Evolutionary conservation across 331 rosid species (phyloP), one percentile per base, ranked within the genome.

Genomic region (Arachis monticola): DNA sequence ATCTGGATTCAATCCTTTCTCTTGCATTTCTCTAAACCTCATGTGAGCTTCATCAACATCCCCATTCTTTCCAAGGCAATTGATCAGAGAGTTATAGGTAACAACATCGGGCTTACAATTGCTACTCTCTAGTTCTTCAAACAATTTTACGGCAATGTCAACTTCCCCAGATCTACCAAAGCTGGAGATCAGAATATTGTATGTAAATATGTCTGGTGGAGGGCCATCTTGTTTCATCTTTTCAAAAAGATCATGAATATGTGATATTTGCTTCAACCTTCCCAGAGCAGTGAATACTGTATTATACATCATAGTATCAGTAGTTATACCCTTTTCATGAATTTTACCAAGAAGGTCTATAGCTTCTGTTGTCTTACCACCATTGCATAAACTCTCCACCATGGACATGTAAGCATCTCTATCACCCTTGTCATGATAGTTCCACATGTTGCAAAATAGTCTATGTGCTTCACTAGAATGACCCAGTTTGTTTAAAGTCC

Each of bases 1-100:
- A 67, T 94, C 97, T 0, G 99, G 97, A 79, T 77, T 82, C 52
- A 90, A 52, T 59, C 99, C 96, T 79, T 83, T 91, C 74, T 92
- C 99, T 65, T 85, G 88, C 99, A 94, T 94, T 88, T 94, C 99
- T 80, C 80, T 88, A 60, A 94, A 94, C 78, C 88, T 85, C 95
- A 92, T 92, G 86, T 90, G 99, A 64, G 96, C 97, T 86, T 94
- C 98, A 74, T 90, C 99, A 76, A 94, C 85, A 80, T 88, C 89
- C 46, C 99, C 99, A 70, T 92, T 90, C 85, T 94, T 88, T 65
- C 99, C 99, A 5, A 87, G 95, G 85, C 93, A 91, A 83, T 94
- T 94, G 83, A 94, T 94, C 89, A 94, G 82, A 68, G 89, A 83
- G 78, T 94, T 91, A 80, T 94, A 94, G 41, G 96, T 81, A 73